These are phyloP conservation scores for Syzygium jambos DNA, from an alignment of 345 rosid genomes.

Conservation along the genomic window DNA sequence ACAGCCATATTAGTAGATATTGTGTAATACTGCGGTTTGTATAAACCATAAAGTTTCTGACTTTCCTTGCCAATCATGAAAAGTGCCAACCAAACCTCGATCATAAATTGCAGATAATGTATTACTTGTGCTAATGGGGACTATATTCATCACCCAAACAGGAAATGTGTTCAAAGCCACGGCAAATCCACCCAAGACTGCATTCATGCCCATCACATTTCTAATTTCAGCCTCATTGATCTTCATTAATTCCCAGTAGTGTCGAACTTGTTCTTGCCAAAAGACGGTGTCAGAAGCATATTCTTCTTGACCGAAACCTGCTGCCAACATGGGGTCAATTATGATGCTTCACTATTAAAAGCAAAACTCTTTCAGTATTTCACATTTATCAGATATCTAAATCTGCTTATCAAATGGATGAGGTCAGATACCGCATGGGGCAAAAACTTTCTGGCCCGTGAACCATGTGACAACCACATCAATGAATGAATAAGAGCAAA, in stretches of 20 bases:
- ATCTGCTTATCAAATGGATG: not conserved
- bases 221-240: too few species aligned
- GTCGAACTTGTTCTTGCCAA: slow-evolving; percentile 69
- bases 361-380: not conserved
- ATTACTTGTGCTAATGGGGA: too few species aligned
- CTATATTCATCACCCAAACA: too few species aligned
- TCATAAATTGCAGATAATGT: too few species aligned
- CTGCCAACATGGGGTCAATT: not conserved
- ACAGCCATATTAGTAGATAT: not conserved
- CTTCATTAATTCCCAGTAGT: slow-evolving; percentile 64
- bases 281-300: slow-evolving; percentile 43
- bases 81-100: too few species aligned
- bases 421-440: not conserved
- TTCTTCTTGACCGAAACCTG: slow-evolving; percentile 64
- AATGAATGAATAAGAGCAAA: not conserved
- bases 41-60: not conserved
- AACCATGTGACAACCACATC: not conserved
- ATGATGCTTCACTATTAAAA: not conserved
- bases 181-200: too few species aligned
- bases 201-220: too few species aligned
- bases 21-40: not conserved
- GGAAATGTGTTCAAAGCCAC: too few species aligned
- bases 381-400: not conserved
- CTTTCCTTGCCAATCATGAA: slow-evolving; percentile 68
- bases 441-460: not conserved